A percentile compares a stretch with the other conserved stretches of the same genome.
Evolutionary conservation across 73 alveolate genomes (phyloP).

Genomic region (Chromera velia): DNA sequence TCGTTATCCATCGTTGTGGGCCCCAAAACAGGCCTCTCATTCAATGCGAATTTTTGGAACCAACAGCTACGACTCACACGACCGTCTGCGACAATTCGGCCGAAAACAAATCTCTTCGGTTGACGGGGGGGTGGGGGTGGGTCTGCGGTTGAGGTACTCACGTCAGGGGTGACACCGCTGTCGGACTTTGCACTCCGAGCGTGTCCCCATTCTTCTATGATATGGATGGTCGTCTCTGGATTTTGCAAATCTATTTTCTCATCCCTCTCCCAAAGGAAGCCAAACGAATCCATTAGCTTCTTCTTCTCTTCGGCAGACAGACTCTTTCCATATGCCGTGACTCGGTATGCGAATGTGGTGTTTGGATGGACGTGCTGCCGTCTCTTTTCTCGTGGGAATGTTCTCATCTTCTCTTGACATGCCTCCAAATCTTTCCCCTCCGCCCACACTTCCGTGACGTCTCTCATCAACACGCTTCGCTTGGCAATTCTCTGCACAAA

Average conservation of each 20-base stretch:
- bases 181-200: too few relatives aligned
- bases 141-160: too few relatives aligned
- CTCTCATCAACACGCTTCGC: too few relatives aligned
- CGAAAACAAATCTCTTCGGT: background rate
- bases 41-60: constrained; percentile 60
- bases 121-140: too few relatives aligned
- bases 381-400: background rate
- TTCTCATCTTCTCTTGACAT: too few relatives aligned
- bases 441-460: too few relatives aligned
- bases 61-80: background rate
- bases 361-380: background rate
- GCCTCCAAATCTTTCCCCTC: too few relatives aligned
- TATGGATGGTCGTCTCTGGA: background rate
- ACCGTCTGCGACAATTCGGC: background rate
- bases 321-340: background rate
- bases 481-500: too few relatives aligned
- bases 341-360: background rate
- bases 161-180: too few relatives aligned
- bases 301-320: background rate
- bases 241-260: background rate
- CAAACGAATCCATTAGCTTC: background rate
- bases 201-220: background rate
- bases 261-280: background rate
- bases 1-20: constrained; percentile 91
- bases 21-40: constrained; percentile 83